Base-by-base conservation (phyloP, 306 rosid species). In the Vicia faba region DNA sequence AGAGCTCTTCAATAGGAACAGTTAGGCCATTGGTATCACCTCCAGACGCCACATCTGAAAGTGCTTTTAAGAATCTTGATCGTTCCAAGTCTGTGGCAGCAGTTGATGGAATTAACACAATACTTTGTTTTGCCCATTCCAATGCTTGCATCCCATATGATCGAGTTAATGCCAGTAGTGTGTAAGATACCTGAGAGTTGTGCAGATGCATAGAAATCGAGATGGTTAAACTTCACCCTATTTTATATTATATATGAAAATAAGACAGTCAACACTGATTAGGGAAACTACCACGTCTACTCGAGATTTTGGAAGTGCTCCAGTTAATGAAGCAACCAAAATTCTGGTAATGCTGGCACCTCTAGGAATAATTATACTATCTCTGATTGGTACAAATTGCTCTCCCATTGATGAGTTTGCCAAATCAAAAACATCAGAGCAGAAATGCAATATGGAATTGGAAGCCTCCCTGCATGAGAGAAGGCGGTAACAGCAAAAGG, bases 221-320 rank as follows among this genome's bases (percentile, higher is more conserved):
- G 41, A 61, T 33, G 16, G 44, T 5, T 14, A 51, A 3, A 38
- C 69, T 12, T 51, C 39, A 66, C 11, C 35, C 28, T 38, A 31
- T 28, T 2, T 61, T 25, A 2, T 4, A 5, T 31, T 29, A 15
- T 39, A 58, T 55, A 61, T 18, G 25, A 26, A 76, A 56, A 66
- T 35, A 19, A 44, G 66, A 28, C 31, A 7, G 19, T 41, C 15
- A 23, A 43, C 3, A 51, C 45, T 14, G 65, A 72, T 72, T 45
- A 28, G 20, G 53, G 43, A 48, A 73, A 45, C 69, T 89, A 95
- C 99, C 95, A 75, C 76, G 39, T 95, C 99, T 38, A 91, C 85
- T 78, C 97, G 89, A 66, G 96, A 91, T 63, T 86, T 95, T 40
- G 97, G 96, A 67, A 95, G 85, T 13, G 99, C 99, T 72, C 97